Conservation (phyloP, 2,329 filamentous ascomycete genomes). For the Cytospora schulzeri region DNA sequence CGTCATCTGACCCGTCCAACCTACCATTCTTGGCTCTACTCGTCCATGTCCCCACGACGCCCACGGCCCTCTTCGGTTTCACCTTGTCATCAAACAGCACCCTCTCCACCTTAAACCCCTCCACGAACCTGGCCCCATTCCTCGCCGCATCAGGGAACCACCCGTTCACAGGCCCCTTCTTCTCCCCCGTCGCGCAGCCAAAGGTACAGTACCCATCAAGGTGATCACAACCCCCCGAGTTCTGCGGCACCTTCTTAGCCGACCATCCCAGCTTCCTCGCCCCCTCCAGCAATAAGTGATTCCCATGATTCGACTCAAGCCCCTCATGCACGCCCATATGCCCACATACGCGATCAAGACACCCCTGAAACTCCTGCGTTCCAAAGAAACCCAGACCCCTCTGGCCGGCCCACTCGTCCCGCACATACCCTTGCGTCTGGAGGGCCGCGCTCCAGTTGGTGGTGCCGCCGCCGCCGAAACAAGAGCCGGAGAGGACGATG, state of each 20-base stretch:
- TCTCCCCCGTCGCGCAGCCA: slow-evolving; percentile 66
- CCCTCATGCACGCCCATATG: slow-evolving; percentile 75
- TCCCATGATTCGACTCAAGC: slow-evolving; percentile 71
- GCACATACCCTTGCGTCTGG: slow-evolving; percentile 70
- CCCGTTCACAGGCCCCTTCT: slow-evolving; percentile 73
- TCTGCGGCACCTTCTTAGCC: slow-evolving; percentile 71
- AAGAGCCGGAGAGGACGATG: slow-evolving; percentile 66
- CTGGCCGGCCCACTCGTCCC: slow-evolving; percentile 73
- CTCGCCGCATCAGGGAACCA: slow-evolving; percentile 76
- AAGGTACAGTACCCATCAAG: slow-evolving; percentile 65
- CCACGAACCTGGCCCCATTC: slow-evolving; percentile 75
- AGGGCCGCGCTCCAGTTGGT: slow-evolving; percentile 75
- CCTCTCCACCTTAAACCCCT: slow-evolving; percentile 73
- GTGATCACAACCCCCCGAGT: slow-evolving; percentile 71
- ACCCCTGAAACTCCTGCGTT: slow-evolving; percentile 70
- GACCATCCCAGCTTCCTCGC: slow-evolving; percentile 71
- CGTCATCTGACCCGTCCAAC: slow-evolving; percentile 35
- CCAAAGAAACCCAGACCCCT: slow-evolving; percentile 71
- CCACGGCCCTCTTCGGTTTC: slow-evolving; percentile 60
- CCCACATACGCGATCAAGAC: slow-evolving; percentile 72
- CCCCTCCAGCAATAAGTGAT: slow-evolving; percentile 70
- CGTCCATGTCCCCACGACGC: slow-evolving; percentile 72
- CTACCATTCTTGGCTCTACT: slow-evolving; percentile 61
- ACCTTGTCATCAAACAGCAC: slow-evolving; percentile 64
- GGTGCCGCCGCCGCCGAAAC: slow-evolving; percentile 81